Percentiles rank a stretch among this genome's conserved stretches.
These are phyloP conservation scores for Phytophthora colocasiae DNA, from an alignment of 352 stramenopile genomes.

Conservation along the genomic window DNA sequence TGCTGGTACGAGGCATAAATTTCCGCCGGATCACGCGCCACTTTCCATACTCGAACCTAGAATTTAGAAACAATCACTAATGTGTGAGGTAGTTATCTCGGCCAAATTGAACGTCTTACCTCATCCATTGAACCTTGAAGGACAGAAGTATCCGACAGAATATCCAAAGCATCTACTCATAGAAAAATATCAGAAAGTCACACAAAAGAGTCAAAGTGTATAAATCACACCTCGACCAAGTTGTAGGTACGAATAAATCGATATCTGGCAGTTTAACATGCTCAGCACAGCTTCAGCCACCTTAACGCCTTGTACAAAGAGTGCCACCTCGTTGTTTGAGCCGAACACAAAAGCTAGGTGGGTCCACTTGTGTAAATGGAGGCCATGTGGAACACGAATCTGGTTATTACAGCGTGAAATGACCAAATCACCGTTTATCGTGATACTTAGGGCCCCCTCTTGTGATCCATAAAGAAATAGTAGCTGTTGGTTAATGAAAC, in stretches of 20 bases:
- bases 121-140: constrained; percentile 58
- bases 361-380: constrained; percentile 38
- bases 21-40: constrained; percentile 22
- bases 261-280: constrained; percentile 29
- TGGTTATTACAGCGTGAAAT: constrained; percentile 41
- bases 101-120: constrained; percentile 25
- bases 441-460: constrained; percentile 24
- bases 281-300: constrained; percentile 27
- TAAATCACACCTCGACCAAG: constrained; percentile 48
- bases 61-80: neutral
- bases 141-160: constrained; percentile 16
- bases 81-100: neutral
- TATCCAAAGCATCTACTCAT: constrained; percentile 31
- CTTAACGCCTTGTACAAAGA: constrained; percentile 43
- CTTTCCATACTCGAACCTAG: constrained; percentile 50
- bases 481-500: constrained; percentile 21
- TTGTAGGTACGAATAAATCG: constrained; percentile 40
- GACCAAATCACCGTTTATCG: constrained; percentile 26
- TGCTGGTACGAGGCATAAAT: constrained; percentile 25
- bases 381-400: constrained; percentile 41
- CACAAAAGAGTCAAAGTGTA: neutral
- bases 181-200: constrained; percentile 1
- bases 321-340: constrained; percentile 16
- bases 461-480: constrained; percentile 45
- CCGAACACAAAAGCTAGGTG: constrained; percentile 49